phyloP scores from a whole-genome alignment of 139 green algal species.

The Pseudopediastrum boryanum region DNA sequence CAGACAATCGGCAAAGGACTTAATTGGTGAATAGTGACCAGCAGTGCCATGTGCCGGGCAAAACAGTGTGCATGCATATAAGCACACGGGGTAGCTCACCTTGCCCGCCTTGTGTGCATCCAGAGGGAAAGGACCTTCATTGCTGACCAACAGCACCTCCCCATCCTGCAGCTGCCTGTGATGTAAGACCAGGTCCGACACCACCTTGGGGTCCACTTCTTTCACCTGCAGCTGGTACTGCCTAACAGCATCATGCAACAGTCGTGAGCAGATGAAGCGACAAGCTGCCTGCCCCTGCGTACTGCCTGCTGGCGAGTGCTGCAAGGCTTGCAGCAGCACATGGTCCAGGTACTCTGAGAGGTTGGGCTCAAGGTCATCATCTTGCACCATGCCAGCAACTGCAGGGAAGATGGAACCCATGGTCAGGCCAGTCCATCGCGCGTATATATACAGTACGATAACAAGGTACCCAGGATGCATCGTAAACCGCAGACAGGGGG shows the following conservation, averaged over 20 bases:
- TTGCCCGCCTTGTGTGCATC: no score
- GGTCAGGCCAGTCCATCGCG: no score
- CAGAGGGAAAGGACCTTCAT: no score
- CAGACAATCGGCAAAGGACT: no score
- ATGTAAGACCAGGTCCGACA: constrained; percentile 26
- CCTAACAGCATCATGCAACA: constrained; percentile 30
- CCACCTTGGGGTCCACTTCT: background rate
- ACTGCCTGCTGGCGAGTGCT: background rate
- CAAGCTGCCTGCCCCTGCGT: constrained; percentile 25
- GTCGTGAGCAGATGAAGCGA: constrained; percentile 43
- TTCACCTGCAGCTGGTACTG: background rate
- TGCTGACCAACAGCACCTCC: background rate
- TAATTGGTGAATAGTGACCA: no score
- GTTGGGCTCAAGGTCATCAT: background rate
- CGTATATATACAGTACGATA: no score
- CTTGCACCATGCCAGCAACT: constrained; percentile 14
- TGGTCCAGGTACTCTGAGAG: background rate
- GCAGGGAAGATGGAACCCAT: background rate
- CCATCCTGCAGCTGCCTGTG: constrained; percentile 36
- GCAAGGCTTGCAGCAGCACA: constrained; percentile 24
- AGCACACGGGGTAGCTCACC: no score
- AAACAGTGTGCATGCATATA: no score
- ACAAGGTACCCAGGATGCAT: no score
- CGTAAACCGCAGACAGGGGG: background rate
- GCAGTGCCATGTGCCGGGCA: no score